Evolutionary conservation across 805 yeast species (phyloP), one percentile per base, ranked within the genome.

Genomic region (Nakazawaea ambrosiae): DNA sequence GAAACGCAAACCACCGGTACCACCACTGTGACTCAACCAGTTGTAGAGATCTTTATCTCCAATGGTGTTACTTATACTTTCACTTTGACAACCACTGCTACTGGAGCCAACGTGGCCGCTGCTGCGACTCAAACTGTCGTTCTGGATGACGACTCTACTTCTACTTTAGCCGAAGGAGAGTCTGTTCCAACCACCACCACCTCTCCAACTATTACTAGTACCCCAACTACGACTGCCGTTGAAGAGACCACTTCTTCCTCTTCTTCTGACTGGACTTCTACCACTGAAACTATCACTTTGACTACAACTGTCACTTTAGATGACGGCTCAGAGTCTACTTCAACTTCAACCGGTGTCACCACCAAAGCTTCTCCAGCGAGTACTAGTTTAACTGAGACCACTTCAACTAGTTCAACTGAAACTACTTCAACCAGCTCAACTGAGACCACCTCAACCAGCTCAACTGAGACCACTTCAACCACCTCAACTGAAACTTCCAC

Each of bases 21-120:
- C 29, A 68, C 73, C 20, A 70, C 77, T 11, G 56, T 68, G 15
- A 59, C 62, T 45, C 58, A 70, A 41, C 78, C 79, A 19, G 66
- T 76, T 15, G 78, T 74, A 27, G 69, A 72, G 44, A 55, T 74
- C 14, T 58, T 71, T 30, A 64, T 74, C 35, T 70, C 75, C 7
- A 63, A 70, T 49, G 77, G 74, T 33, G 70, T 59, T 28, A 68
- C 75, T 27, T 70, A 63, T 45, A 73, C 79, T 12, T 49, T 52
- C 41, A 75, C 80, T 19, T 51, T 63, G 37, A 58, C 65, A 9
- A 52, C 61, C 24, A 62, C 66, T 33, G 57, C 59, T 17, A 60
- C 70, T 14, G 45, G 42, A 5, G 45, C 37, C 10, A 38, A 37
- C 15, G 41, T 20, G 22, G 34, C 45, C n/a, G 39, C 38, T 11